Base-by-base conservation (phyloP, 768 basidiomycete genomes). In the Leccinum sublutescens region DNA sequence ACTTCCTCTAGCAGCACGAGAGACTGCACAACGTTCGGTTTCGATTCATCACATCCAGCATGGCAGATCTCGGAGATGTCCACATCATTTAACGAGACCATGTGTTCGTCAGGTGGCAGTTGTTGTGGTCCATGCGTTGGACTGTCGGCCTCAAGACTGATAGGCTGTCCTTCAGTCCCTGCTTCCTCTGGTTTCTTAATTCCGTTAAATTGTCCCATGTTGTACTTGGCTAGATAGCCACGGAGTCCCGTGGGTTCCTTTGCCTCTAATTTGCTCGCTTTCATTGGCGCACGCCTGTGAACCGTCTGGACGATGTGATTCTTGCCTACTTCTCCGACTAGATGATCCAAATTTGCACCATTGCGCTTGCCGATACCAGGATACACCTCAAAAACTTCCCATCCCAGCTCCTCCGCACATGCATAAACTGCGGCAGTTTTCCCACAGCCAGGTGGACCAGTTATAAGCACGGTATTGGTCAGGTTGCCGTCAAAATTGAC, bases 371-470 rank as follows among this genome's bases (percentile, higher is more conserved):
- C 95, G 54, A 95, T 87, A 3, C 97, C 97, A 25, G 97, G 92
- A 75, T 95, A 90, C 12, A 98, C 94, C 72, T 99, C 97, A 68
- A 98, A 97, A 12, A 98, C 85, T 52, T 95, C 92, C 92, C 93
- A 99, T 14, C 88, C 93, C 34, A 99, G 79, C 74, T 99, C 96
- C 55, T 87, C 85, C 5, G 95, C 93, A 68, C 94, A 95, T 0
- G 96, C 95, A 74, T 97, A 95, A 2, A 97, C 89, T 21, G 93
- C 83, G 2, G 93, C 87, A 5, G 94, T 95, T 77, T 99, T 99
- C 33, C 97, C 97, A 55, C 80, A 80, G 11, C 95, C 96, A 33
- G 82, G 75, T 1, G 93, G 94, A 1, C 97, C 97, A 47, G 78
- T 71, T 43, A 99, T 81, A 14, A 99, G 77, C 52, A 98, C 89